A percentile compares a stretch with the other conserved stretches of the same genome.
phyloP scores from a whole-genome alignment of 2,329 filamentous ascomycete genomes.

The Claviceps citrina region DNA sequence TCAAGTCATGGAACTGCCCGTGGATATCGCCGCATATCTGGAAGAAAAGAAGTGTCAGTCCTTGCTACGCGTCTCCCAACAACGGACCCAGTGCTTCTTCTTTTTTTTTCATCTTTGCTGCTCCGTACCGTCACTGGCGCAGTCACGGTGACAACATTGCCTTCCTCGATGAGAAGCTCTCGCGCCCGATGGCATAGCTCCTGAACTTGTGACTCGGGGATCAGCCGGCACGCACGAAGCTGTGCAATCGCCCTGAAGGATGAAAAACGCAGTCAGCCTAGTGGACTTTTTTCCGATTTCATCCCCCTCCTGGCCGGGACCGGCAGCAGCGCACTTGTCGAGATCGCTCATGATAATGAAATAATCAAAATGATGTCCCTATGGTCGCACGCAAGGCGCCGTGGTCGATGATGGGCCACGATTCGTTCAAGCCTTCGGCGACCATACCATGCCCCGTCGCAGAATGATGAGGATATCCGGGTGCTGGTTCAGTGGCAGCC shows the following conservation, averaged over 20 bases:
- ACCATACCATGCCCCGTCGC: constrained; percentile 18
- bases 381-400: constrained; percentile 5
- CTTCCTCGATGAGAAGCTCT: constrained; percentile 91
- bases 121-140: constrained; percentile 72
- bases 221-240: constrained; percentile 86
- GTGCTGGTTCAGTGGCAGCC: no score
- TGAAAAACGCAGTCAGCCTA: background rate
- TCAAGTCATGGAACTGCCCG: constrained; percentile 89
- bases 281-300: background rate
- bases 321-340: constrained; percentile 50
- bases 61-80: no score
- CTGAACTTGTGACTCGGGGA: constrained; percentile 86
- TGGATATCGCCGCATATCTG: constrained; percentile 95
- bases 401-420: constrained; percentile 10
- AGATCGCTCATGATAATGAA: constrained; percentile 80
- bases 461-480: no score
- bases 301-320: background rate
- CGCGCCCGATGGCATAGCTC: constrained; percentile 95
- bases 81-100: no score
- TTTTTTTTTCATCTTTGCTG: no score
- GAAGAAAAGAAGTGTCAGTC: background rate
- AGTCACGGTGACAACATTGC: constrained; percentile 88
- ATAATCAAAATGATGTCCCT: no score
- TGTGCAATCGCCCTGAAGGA: constrained; percentile 71
- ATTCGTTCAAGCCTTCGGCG: constrained; percentile 2